Base-by-base conservation (phyloP, 2,329 filamentous ascomycete genomes). In the Alternaria burnsii region DNA sequence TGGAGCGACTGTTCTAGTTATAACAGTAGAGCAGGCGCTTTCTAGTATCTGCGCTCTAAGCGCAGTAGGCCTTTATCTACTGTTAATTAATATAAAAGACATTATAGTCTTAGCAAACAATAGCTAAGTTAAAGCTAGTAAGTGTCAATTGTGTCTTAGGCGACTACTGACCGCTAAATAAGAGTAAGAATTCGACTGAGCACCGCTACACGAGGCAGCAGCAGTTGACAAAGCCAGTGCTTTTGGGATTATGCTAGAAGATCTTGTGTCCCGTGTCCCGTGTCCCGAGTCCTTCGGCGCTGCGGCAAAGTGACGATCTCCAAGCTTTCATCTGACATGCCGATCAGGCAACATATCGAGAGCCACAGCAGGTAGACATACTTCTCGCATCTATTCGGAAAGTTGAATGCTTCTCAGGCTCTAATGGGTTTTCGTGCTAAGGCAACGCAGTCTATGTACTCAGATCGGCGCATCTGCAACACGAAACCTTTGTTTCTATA, bases 91-190 rank as follows among this genome's bases (percentile, higher is more conserved):
- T 5, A 36, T 61, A 54, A 22, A 55, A 34, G 56, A 67, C 28
- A 47, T 67, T 16, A 63, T 43, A 10, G 44, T 67, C 28, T 67
- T 22, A 20, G 56, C 2, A 46, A 56, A 44, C 12, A 14, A 61
- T 59, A n/a, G 65, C 14, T 5, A 42, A 48, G 58, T 67, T 10
- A 62, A 67, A 62, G 55, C 65, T 54, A 20, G 64, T 64, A 51
- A 18, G 42, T 61, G 38, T 51, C 9, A 6, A 53, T 32, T 26
- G 14, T n/a, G 26, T 48, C 18, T 41, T 41, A 30, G 11, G 42
- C 4, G 16, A 4, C 18, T 28, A n/a, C 46, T 20, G 28, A 61
- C 50, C 12, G n/a, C 51, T 58, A 63, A 58, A n/a, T 34, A 30
- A 42, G 5, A 32, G 7, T 40, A 28, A 65, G 62, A 14, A 38